Conservation (phyloP, 2,329 filamentous ascomycete species). For the Fusarium buharicum region DNA sequence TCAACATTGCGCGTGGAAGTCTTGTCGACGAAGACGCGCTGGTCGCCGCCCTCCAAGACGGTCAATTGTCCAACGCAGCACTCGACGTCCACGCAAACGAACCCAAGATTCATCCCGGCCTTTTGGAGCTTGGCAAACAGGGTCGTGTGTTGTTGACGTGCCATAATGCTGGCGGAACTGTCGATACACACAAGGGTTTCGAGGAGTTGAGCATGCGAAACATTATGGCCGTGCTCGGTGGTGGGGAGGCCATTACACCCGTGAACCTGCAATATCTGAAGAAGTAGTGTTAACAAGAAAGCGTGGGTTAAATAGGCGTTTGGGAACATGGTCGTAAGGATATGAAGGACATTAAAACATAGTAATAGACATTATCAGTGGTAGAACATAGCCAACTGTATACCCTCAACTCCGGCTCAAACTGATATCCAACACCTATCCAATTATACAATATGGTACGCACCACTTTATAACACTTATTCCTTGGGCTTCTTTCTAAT, state of each 20-base stretch:
- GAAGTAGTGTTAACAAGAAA: slow-evolving; percentile 8
- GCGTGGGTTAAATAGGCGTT: slow-evolving; percentile 11
- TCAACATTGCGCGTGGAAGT: slow-evolving; percentile 73
- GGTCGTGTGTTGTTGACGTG: slow-evolving; percentile 69
- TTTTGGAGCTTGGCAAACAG: slow-evolving; percentile 54
- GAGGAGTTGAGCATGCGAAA: slow-evolving; percentile 75
- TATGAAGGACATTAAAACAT: not conserved
- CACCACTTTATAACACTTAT: slow-evolving; percentile 13
- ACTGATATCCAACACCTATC: slow-evolving; percentile 20
- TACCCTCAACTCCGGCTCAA: slow-evolving; percentile 34
- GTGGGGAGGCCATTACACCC: slow-evolving; percentile 64
- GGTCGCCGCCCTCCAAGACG: slow-evolving; percentile 65
- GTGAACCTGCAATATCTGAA: slow-evolving; percentile 68
- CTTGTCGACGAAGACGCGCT: slow-evolving; percentile 74
- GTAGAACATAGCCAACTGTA: slow-evolving; percentile 19
- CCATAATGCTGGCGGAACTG: slow-evolving; percentile 74
- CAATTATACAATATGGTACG: slow-evolving; percentile 3
- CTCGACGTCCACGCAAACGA: slow-evolving; percentile 73
- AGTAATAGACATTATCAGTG: slow-evolving; percentile 5
- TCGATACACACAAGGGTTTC: slow-evolving; percentile 73
- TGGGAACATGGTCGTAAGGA: not conserved
- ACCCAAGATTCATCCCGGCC: slow-evolving; percentile 61
- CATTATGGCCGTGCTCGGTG: slow-evolving; percentile 67
- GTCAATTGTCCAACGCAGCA: slow-evolving; percentile 62
- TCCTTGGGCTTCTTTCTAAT: slow-evolving; percentile 68